Conservation (phyloP, 257 asterid species). For the Verbena officinalis region DNA sequence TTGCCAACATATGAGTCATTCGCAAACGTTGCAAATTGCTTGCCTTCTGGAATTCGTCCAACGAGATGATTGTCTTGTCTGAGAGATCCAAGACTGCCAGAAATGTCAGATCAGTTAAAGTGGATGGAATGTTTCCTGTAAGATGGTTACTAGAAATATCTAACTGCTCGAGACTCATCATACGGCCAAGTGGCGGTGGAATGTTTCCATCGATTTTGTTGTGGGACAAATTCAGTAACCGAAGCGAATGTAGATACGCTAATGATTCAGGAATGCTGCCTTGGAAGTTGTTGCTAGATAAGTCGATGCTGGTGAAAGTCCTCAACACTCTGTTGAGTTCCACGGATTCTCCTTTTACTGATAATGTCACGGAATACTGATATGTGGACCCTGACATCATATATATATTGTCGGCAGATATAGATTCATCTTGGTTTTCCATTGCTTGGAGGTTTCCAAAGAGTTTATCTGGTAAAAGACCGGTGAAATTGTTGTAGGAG, state of each 20-base stretch:
- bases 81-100: constrained; percentile 2
- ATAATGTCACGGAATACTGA: constrained; percentile 7
- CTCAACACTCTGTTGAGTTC: not conserved
- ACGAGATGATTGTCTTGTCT: constrained; percentile 7
- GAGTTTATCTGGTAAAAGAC: constrained; percentile 4
- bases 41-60: constrained; percentile 3
- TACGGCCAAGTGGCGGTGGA: not conserved
- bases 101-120: constrained; percentile 11
- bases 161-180: not conserved
- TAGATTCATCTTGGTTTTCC: not conserved
- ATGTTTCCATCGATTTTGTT: constrained; percentile 6
- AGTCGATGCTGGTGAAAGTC: constrained; percentile 17
- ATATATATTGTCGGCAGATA: not conserved
- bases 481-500: constrained; percentile 16
- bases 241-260: not conserved
- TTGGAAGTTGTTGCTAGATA: constrained; percentile 2
- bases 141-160: constrained; percentile 12
- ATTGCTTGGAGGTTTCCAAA: constrained; percentile 2
- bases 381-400: not conserved
- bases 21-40: not conserved
- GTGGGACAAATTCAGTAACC: constrained; percentile 14
- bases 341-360: constrained; percentile 11
- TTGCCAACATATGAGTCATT: constrained; percentile 13
- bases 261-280: constrained; percentile 12
- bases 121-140: constrained; percentile 15